Evolutionary conservation across 768 basidiomycete species (phyloP), one percentile per base, ranked within the genome.

Genomic region (Calocybe cyanea): DNA sequence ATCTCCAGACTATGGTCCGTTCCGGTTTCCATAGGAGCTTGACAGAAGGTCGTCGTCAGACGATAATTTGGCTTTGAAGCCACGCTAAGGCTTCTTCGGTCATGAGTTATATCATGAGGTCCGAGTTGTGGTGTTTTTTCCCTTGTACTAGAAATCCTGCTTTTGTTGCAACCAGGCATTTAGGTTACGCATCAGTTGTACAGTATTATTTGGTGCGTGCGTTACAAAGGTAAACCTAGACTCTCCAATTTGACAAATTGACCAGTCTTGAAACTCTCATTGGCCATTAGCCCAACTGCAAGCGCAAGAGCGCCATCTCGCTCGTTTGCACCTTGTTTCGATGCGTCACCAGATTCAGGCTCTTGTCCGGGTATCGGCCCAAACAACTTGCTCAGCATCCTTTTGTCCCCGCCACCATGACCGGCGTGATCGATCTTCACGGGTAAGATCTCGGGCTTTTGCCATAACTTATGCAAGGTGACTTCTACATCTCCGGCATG

Each of bases 331-430:
- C 67, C 62, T 43, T 76, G 68, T 47, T 72, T 64, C n/a, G 69
- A 63, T 2, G 73, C 73, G 37, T 73, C 72, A 3, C 71, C 69
- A 9, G 58, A 54, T 34, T 75, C 70, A 15, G 60, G 60, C 11
- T 50, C 49, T 38, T 69, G 62, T 1, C 74, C 73, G n/a, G 72
- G 69, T 17, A 59, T 46, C 19, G 76, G 72, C 14, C 74, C 75
- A 51, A 76, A 76, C 21, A 77, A 58, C 17, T 70, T 67, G 50
- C 62, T 73, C 40, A 77, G 55, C 74, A 75, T 73, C 3, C 73
- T 58, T 19, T 61, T 61, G 49, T 78, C 75, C 0, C 75, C 75
- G 3, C 75, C 75, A 25, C 75, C 75, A 52, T 78, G 75, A 7
- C 65, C 66, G 13, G 64, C 71, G 44, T 69, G 69, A 14, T 71